phyloP scores from a whole-genome alignment of 106 monocot species.

The Phalaenopsis aphrodite region DNA sequence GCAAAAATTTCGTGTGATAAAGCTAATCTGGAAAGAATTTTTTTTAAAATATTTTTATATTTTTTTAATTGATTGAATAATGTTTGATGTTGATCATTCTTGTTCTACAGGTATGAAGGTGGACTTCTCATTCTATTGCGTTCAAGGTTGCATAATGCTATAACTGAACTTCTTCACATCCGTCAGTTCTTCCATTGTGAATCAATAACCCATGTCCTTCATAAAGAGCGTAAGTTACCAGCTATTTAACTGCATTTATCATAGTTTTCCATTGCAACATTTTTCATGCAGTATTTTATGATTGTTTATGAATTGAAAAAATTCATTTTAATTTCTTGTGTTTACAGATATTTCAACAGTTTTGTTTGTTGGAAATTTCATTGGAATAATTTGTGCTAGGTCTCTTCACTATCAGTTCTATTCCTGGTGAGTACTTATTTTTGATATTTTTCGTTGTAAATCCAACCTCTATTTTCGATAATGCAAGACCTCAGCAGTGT shows the following conservation, averaged over 20 bases:
- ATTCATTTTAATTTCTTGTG: constrained; percentile 1
- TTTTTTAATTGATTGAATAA: background rate
- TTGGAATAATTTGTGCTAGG: constrained; percentile 83
- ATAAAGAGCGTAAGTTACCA: constrained; percentile 55
- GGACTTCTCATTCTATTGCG: constrained; percentile 53
- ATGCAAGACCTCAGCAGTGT: too few species aligned
- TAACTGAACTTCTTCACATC: constrained; percentile 15
- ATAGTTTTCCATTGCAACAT: background rate
- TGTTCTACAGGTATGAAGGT: constrained; percentile 61
- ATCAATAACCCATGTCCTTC: constrained; percentile 32
- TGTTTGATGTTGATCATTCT: background rate
- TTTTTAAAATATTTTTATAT: too few species aligned
- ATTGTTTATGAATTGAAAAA: background rate
- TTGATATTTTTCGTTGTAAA: background rate
- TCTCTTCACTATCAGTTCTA: constrained; percentile 99
- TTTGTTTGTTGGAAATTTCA: constrained; percentile 98
- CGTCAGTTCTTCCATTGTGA: constrained; percentile 20
- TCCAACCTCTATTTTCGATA: too few species aligned
- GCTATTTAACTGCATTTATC: background rate
- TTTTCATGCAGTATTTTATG: background rate
- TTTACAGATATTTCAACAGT: constrained; percentile 67
- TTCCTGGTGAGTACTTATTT: constrained; percentile 64
- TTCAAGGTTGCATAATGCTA: constrained; percentile 23
- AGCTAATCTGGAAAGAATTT: too few species aligned
- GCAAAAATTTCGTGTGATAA: too few species aligned